Percentiles rank a stretch among this genome's conserved stretches.
Conservation (phyloP, 2,329 filamentous ascomycete species). For the Pseudogymnoascus sp. region DNA sequence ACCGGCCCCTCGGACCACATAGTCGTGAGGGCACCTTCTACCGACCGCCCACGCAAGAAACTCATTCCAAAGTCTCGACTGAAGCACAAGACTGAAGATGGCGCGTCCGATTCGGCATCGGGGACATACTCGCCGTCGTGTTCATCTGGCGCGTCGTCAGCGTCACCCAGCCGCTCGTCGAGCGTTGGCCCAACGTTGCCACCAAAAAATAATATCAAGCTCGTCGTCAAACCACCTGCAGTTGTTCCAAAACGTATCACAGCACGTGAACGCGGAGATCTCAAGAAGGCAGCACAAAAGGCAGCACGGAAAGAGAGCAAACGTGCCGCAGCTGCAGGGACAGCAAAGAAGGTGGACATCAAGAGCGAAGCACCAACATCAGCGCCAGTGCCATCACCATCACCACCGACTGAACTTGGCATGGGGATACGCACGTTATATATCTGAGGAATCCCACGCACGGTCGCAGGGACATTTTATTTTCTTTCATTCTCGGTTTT, state of each 20-base stretch:
- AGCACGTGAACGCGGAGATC: slow-evolving; percentile 17
- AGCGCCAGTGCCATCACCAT: not conserved
- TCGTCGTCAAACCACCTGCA: not conserved
- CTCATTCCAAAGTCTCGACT: slow-evolving; percentile 2
- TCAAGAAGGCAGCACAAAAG: slow-evolving; percentile 21
- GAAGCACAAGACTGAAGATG: not conserved
- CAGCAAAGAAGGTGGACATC: not conserved
- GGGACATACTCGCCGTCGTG: not conserved
- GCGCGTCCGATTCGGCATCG: not conserved
- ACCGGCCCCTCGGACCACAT: not conserved
- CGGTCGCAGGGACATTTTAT: not conserved
- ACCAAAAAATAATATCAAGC: slow-evolving; percentile 7
- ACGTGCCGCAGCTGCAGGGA: not conserved
- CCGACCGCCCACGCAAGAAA: not conserved
- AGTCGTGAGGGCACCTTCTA: not conserved
- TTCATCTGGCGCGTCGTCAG: not conserved
- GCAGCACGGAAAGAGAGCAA: slow-evolving; percentile 18
- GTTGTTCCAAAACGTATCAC: slow-evolving; percentile 11
- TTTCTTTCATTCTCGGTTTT: slow-evolving; percentile 1
- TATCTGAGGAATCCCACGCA: slow-evolving; percentile 7
- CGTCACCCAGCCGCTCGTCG: not conserved
- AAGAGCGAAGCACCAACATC: not conserved
- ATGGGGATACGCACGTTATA: slow-evolving; percentile 12
- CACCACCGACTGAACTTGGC: not conserved
- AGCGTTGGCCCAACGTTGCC: not conserved